Conservation (phyloP, 2,329 filamentous ascomycete species). For the Botrytis byssoidea region DNA sequence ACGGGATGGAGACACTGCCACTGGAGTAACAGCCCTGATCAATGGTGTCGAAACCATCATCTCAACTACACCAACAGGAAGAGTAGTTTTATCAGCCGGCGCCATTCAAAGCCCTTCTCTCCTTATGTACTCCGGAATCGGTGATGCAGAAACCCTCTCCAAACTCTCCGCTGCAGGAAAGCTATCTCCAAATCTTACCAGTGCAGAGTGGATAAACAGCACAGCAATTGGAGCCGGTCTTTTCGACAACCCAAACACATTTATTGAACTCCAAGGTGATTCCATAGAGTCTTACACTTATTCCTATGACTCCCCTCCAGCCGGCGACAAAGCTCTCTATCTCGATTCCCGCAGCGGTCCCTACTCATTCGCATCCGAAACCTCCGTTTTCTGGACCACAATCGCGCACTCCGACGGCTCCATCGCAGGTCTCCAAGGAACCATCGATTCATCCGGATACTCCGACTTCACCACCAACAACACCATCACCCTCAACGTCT, state of each 20-base stretch:
- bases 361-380: conserved; percentile 53
- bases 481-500: conserved; percentile 56
- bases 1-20: conserved; percentile 43
- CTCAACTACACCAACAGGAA: conserved; percentile 26
- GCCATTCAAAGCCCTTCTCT: conserved; percentile 52
- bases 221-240: conserved; percentile 49
- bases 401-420: conserved; percentile 45
- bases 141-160: conserved; percentile 37
- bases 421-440: conserved; percentile 50
- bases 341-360: conserved; percentile 50
- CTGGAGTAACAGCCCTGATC: conserved; percentile 43
- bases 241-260: conserved; percentile 57
- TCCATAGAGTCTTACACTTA: conserved; percentile 49
- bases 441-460: conserved; percentile 50
- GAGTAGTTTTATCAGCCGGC: conserved; percentile 50
- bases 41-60: conserved; percentile 34
- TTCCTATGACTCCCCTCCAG: conserved; percentile 46
- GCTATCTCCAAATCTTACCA: conserved; percentile 37
- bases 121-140: conserved; percentile 52
- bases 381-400: conserved; percentile 53
- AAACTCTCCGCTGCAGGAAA: conserved; percentile 41
- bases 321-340: conserved; percentile 47
- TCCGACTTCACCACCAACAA: conserved; percentile 43
- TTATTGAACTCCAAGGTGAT: conserved; percentile 48
- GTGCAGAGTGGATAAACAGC: conserved; percentile 49